Evolutionary conservation across 805 yeast genomes (phyloP).

Genomic region (Schwanniomyces pseudopolymorphus): DNA sequence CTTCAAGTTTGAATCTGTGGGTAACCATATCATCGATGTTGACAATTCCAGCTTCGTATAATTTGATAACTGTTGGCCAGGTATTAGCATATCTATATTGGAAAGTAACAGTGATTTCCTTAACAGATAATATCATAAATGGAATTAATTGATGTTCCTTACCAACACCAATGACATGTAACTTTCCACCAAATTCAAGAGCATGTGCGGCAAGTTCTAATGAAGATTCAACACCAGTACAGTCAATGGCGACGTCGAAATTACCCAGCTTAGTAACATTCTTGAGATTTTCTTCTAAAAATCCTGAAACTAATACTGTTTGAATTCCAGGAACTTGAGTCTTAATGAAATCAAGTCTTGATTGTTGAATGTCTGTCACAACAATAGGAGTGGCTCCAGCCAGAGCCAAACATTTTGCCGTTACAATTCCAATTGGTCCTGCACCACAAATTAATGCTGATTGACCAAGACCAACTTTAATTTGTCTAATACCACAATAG

Average conservation of each 20-base stretch:
- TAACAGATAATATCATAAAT: constrained; percentile 12
- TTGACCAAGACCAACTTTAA: constrained; percentile 14
- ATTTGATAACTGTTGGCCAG: constrained; percentile 18
- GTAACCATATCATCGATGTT: constrained; percentile 9
- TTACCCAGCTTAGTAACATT: constrained; percentile 22
- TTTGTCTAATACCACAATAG: constrained; percentile 20
- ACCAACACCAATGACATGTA: constrained; percentile 8
- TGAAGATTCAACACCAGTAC: constrained; percentile 21
- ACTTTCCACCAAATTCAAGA: constrained; percentile 17
- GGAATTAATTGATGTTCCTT: constrained; percentile 17
- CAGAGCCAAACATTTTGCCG: constrained; percentile 19
- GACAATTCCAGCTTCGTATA: constrained; percentile 7
- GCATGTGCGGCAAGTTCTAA: constrained; percentile 14
- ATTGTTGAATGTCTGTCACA: constrained; percentile 23
- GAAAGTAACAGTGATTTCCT: constrained; percentile 19
- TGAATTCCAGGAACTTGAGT: constrained; percentile 38
- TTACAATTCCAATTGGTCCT: constrained; percentile 26
- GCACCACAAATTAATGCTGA: constrained; percentile 23
- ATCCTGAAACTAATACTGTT: constrained; percentile 40
- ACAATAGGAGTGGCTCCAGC: constrained; percentile 21
- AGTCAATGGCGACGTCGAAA: constrained; percentile 29
- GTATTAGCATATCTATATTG: constrained; percentile 17
- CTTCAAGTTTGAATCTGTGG: constrained; percentile 5
- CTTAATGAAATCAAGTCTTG: constrained; percentile 21
- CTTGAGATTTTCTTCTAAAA: constrained; percentile 38